phyloP scores from a whole-genome alignment of 495 filamentous ascomycete genomes.

The Hamigera avellanea region DNA sequence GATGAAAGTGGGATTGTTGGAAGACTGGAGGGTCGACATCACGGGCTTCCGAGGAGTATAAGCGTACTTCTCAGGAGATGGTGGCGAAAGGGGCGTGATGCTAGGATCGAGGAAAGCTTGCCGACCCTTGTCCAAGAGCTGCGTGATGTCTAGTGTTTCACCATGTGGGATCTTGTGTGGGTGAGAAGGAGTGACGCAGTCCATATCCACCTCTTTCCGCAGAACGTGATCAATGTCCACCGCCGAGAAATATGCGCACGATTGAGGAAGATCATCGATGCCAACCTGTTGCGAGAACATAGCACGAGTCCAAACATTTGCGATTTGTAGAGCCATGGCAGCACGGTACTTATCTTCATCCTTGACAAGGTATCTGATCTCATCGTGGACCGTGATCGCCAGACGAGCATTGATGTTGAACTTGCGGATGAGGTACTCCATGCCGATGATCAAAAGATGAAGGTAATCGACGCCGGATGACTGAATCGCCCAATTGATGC shows the following conservation, averaged over 20 bases:
- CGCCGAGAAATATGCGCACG: conserved; percentile 89
- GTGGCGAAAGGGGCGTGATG: conserved; percentile 42
- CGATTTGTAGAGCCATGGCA: conserved; percentile 84
- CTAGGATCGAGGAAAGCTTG: conserved; percentile 52
- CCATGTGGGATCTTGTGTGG: conserved; percentile 67
- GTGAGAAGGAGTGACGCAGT: conserved; percentile 87
- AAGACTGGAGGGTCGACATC: conserved; percentile 53
- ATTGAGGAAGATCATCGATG: conserved; percentile 87
- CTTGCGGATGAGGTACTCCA: conserved; percentile 86
- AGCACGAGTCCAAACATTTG: conserved; percentile 92
- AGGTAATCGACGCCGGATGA: conserved; percentile 96
- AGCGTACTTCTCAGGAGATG: conserved; percentile 39
- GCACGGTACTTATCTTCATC: conserved; percentile 77
- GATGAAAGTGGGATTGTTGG: conserved; percentile 52
- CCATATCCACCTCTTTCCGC: conserved; percentile 95
- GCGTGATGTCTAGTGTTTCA: conserved; percentile 68
- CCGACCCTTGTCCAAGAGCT: conserved; percentile 58
- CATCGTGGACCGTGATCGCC: conserved; percentile 92
- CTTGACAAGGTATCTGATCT: conserved; percentile 86
- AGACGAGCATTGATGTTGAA: conserved; percentile 78
- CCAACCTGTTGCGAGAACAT: conserved; percentile 97
- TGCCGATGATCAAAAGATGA: conserved; percentile 82
- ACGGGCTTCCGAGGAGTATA: conserved; percentile 68
- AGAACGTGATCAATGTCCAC: conserved; percentile 90
- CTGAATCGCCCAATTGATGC: conserved; percentile 99